phyloP scores from a whole-genome alignment of 225 moss, liverwort and hornwort species.

The Pleurozium schreberi region DNA sequence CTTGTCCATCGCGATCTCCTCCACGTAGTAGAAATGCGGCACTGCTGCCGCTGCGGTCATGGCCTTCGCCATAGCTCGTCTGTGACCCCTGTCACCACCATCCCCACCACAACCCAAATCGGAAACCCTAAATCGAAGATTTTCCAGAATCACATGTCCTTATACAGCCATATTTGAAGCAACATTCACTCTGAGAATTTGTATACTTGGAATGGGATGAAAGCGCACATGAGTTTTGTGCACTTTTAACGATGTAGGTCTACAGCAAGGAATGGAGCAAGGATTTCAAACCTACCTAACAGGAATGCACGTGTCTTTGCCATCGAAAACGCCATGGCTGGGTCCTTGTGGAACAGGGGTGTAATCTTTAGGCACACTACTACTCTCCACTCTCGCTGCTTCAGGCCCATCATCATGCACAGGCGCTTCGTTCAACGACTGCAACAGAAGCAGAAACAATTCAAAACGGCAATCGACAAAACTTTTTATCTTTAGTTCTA shows the following conservation, averaged over 20 bases:
- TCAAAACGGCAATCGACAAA: neutral
- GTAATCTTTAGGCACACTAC: neutral
- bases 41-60: constrained; percentile 78
- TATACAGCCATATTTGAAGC: neutral
- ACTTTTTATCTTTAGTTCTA: neutral
- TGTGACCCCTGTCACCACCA: constrained; percentile 49
- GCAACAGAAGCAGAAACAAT: neutral
- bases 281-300: constrained; percentile 34
- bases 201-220: neutral
- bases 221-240: neutral
- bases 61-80: constrained; percentile 83
- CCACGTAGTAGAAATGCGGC: constrained; percentile 87
- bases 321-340: constrained; percentile 14
- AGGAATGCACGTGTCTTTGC: constrained; percentile 56
- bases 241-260: neutral
- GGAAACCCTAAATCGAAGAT: neutral
- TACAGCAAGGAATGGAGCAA: neutral
- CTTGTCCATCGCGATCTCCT: constrained; percentile 67
- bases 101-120: neutral
- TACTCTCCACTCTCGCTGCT: neutral
- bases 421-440: constrained; percentile 18
- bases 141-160: neutral
- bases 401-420: constrained; percentile 4
- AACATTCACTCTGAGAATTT: neutral
- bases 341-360: constrained; percentile 21